phyloP scores from a whole-genome alignment of 148 eudicot genomes.

The Nepenthes gracilis region DNA sequence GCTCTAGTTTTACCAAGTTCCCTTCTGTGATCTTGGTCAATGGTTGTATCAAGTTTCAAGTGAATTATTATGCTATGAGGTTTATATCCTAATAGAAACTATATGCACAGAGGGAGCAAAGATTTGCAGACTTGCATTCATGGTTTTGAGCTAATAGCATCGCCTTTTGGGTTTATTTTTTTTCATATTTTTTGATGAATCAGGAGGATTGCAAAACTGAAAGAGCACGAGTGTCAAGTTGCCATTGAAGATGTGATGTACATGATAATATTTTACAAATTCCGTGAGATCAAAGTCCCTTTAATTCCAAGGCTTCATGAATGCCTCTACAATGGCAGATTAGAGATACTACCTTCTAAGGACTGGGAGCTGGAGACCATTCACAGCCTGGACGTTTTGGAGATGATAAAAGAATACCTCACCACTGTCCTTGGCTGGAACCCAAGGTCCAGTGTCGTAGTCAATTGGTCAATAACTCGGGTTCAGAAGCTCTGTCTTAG shows the following conservation, averaged over 20 bases:
- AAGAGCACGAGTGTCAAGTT: slow-evolving; percentile 39
- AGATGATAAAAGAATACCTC: slow-evolving; percentile 60
- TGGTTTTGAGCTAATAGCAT: not conserved
- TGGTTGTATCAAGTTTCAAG: slow-evolving; percentile 8
- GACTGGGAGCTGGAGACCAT: slow-evolving; percentile 76
- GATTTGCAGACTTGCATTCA: no score
- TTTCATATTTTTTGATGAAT: slow-evolving; percentile 4
- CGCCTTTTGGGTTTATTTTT: not conserved
- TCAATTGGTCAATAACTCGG: slow-evolving; percentile 46
- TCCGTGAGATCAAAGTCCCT: slow-evolving; percentile 54
- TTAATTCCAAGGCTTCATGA: slow-evolving; percentile 57
- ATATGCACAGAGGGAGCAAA: not conserved
- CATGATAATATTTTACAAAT: slow-evolving; percentile 46
- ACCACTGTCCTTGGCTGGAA: slow-evolving; percentile 38
- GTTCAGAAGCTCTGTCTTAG: slow-evolving; percentile 30
- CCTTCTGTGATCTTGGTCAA: slow-evolving; percentile 14
- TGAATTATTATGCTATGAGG: slow-evolving; percentile 11
- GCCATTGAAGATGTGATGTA: slow-evolving; percentile 70
- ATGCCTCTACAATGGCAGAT: slow-evolving; percentile 59
- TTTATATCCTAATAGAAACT: not conserved
- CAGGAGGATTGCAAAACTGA: slow-evolving; percentile 88
- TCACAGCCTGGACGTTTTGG: slow-evolving; percentile 48
- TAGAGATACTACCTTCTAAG: slow-evolving; percentile 66
- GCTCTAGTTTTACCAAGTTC: slow-evolving; percentile 16
- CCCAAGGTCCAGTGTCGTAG: slow-evolving; percentile 49